Evolutionary conservation across 2,329 filamentous ascomycete genomes (phyloP), one percentile per base, ranked within the genome.

Genomic region (Penicillium occitanis): DNA sequence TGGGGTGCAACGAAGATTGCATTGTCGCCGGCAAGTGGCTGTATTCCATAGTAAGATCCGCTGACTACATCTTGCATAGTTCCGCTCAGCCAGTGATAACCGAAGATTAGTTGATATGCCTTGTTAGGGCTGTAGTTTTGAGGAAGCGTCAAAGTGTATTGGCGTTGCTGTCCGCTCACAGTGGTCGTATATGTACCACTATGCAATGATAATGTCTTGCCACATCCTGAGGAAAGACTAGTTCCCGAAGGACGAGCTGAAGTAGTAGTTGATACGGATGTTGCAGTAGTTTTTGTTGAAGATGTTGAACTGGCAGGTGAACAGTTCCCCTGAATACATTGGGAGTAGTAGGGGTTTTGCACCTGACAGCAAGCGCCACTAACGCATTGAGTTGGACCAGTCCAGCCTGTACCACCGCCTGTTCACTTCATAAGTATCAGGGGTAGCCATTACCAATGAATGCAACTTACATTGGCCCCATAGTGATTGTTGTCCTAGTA

Each of bases 1-100:
- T 63, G 61, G 6, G 61, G 61, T 5, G 61, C 61, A n/a, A 63
- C 61, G 11, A 63, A 63, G 25, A 63, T 42, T 4, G 35, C 61
- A 42, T 33, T 51, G 14, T 63, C 22, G n/a, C 40, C 35, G 17
- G 48, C 35, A 57, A 63, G 61, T 5, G 61, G 61, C n/a, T 63
- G 17, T 13, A 63, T 44, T 19, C 61, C 37, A 14, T 63, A 63
- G 17, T 63, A 63, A 17, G 61, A 63, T 55, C 61, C 61, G 25
- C 50, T 44, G 6, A 63, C 48, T 19, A 63, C 61, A 46, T 63
- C 25, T 14, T 57, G 25, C 61, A 63, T 63, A 0, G 61, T 57
- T 17, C 61, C 61, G 14, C 50, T 35, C 2, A 57, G 40, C 61
- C 61, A 63, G 50, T 63, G 61, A 11, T 57, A 63, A 6, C 61